Percentiles rank a stretch among this genome's conserved stretches.
These are phyloP conservation scores for Zygosaccharomyces pseudorouxii DNA, from an alignment of 805 yeast genomes.

Conservation along the genomic window DNA sequence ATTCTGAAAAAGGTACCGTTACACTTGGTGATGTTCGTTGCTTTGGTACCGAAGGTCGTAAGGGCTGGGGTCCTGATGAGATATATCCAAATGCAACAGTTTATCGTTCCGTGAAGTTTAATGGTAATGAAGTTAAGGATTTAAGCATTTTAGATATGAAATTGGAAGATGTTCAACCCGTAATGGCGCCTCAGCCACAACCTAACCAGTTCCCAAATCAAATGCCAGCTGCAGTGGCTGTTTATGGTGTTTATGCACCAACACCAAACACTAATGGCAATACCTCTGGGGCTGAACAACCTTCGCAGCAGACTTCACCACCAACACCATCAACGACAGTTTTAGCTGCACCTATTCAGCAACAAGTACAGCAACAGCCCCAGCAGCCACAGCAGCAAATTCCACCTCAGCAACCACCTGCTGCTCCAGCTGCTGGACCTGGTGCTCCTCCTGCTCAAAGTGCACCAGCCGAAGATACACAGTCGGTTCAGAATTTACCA, in stretches of 20 bases:
- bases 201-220: constrained; percentile 16
- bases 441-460: neutral
- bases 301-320: constrained; percentile 1
- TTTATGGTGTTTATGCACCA: constrained; percentile 34
- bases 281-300: neutral
- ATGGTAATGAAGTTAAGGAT: constrained; percentile 90
- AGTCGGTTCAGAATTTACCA: neutral
- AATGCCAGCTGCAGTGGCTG: constrained; percentile 36
- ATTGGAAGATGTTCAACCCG: constrained; percentile 59
- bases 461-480: neutral
- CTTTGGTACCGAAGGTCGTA: constrained; percentile 90
- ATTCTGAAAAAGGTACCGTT: constrained; percentile 87
- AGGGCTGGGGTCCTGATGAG: constrained; percentile 62
- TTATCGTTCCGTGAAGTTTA: constrained; percentile 74
- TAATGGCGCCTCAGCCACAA: constrained; percentile 30
- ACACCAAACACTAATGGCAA: constrained; percentile 6
- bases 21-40: constrained; percentile 74
- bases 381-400: constrained; percentile 7
- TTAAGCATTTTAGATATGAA: constrained; percentile 75
- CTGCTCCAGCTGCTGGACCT: neutral
- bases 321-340: neutral
- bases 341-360: constrained; percentile 3
- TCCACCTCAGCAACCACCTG: neutral
- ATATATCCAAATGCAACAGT: constrained; percentile 64
- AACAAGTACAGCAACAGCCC: constrained; percentile 1